A percentile compares a stretch with the other conserved stretches of the same genome.
Conservation (phyloP, 2,329 filamentous ascomycete genomes). For the Paecilomyces formosus region DNA sequence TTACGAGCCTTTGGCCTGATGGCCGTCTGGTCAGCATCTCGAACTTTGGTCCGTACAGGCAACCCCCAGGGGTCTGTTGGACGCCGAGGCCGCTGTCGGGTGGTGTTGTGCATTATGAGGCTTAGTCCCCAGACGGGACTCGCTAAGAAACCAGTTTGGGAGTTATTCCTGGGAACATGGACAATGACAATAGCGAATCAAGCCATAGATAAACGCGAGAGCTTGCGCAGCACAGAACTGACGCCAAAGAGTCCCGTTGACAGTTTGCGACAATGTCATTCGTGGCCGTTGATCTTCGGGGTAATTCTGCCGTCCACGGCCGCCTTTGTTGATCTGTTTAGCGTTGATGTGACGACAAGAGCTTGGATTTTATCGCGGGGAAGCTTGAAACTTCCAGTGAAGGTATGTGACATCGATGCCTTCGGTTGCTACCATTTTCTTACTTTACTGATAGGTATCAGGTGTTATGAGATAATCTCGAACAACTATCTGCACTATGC, state of each 20-base stretch:
- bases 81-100: slow-evolving; percentile 25
- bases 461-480: background rate
- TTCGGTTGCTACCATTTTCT: background rate
- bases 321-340: slow-evolving; percentile 12
- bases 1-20: slow-evolving; percentile 6
- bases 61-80: slow-evolving; percentile 29
- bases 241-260: background rate
- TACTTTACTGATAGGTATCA: background rate
- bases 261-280: slow-evolving; percentile 1
- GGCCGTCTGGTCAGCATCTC: slow-evolving; percentile 6
- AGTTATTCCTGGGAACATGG: background rate
- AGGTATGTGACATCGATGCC: background rate
- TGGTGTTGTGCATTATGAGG: slow-evolving; percentile 21
- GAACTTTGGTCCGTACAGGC: slow-evolving; percentile 9
- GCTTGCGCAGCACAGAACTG: background rate
- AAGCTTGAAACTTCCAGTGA: background rate
- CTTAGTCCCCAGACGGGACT: background rate
- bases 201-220: background rate
- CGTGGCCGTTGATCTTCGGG: slow-evolving; percentile 14
- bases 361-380: slow-evolving; percentile 1
- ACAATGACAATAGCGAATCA: background rate
- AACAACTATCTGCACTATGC: slow-evolving; percentile 13
- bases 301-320: slow-evolving; percentile 27
- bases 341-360: background rate
- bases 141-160: background rate